A percentile compares a stretch with the other conserved stretches of the same genome.
Evolutionary conservation across 1,284 basidiomycete species (phyloP).

Genomic region (Fomes fomentarius): DNA sequence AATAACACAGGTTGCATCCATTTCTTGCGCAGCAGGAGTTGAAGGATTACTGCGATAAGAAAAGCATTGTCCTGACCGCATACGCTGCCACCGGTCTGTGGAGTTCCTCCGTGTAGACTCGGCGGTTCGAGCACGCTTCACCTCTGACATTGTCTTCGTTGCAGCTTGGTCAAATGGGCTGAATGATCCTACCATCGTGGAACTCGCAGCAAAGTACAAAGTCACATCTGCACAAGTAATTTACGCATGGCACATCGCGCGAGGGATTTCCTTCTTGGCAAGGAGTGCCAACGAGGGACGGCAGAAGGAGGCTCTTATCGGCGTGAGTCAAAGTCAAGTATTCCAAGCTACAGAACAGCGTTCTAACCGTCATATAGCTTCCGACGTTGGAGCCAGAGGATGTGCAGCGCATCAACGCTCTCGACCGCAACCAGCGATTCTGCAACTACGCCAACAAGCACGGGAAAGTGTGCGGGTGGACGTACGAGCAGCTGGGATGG

Average conservation of each 20-base stretch:
- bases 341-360: too few species aligned
- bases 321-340: slow-evolving; percentile 25
- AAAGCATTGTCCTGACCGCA: slow-evolving; percentile 65
- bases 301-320: slow-evolving; percentile 47
- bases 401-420: slow-evolving; percentile 47
- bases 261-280: slow-evolving; percentile 42
- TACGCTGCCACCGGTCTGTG: slow-evolving; percentile 64
- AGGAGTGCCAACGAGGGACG: slow-evolving; percentile 44
- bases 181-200: slow-evolving; percentile 42
- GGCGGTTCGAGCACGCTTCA: too few species aligned
- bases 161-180: slow-evolving; percentile 43
- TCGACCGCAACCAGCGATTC: slow-evolving; percentile 55
- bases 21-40: slow-evolving; percentile 59
- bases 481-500: slow-evolving; percentile 54
- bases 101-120: too few species aligned
- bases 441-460: slow-evolving; percentile 34
- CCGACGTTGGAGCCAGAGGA: slow-evolving; percentile 49
- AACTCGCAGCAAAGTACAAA: slow-evolving; percentile 46
- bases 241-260: slow-evolving; percentile 48
- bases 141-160: background rate
- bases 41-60: slow-evolving; percentile 56
- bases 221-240: slow-evolving; percentile 45
- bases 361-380: slow-evolving; percentile 39
- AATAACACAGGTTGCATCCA: slow-evolving; percentile 46
- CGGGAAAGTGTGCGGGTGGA: slow-evolving; percentile 50